Evolutionary conservation across 768 basidiomycete species (phyloP).

Genomic region (Boletus eberwhitei): DNA sequence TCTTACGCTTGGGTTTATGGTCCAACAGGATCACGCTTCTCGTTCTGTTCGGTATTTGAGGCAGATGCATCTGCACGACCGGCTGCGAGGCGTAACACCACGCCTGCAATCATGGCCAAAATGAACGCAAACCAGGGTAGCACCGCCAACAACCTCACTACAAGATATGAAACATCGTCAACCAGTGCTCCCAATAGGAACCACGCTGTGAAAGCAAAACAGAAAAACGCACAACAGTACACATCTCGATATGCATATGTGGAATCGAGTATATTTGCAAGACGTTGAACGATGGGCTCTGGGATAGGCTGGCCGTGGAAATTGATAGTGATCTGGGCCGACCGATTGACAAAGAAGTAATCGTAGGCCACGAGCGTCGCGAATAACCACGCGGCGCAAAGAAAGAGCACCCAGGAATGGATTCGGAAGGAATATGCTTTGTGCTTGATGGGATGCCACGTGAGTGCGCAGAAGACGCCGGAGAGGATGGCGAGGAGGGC

Average conservation of each 20-base stretch:
- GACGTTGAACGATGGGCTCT: constrained; percentile 32
- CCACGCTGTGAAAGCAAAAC: background rate
- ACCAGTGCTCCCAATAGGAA: background rate
- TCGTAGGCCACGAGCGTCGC: constrained; percentile 47
- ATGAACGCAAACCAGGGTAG: constrained; percentile 52
- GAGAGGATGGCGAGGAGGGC: constrained; percentile 34
- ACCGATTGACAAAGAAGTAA: constrained; percentile 42
- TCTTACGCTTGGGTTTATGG: background rate
- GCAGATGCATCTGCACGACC: background rate
- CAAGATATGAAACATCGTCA: constrained; percentile 1
- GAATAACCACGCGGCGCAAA: constrained; percentile 47
- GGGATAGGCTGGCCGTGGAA: constrained; percentile 39
- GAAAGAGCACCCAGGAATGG: constrained; percentile 39
- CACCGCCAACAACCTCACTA: constrained; percentile 49
- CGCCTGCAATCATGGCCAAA: constrained; percentile 37
- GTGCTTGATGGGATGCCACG: constrained; percentile 9
- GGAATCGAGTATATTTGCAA: constrained; percentile 37
- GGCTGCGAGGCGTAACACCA: constrained; percentile 34
- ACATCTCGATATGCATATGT: constrained; percentile 44
- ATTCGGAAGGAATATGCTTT: constrained; percentile 19
- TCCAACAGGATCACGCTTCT: background rate
- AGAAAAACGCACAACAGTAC: constrained; percentile 38
- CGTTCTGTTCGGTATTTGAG: background rate
- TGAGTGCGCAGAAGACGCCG: constrained; percentile 26
- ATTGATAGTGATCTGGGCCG: constrained; percentile 43